These are phyloP conservation scores for Parachaetomium inaequale DNA, from an alignment of 495 filamentous ascomycete genomes.

Conservation along the genomic window DNA sequence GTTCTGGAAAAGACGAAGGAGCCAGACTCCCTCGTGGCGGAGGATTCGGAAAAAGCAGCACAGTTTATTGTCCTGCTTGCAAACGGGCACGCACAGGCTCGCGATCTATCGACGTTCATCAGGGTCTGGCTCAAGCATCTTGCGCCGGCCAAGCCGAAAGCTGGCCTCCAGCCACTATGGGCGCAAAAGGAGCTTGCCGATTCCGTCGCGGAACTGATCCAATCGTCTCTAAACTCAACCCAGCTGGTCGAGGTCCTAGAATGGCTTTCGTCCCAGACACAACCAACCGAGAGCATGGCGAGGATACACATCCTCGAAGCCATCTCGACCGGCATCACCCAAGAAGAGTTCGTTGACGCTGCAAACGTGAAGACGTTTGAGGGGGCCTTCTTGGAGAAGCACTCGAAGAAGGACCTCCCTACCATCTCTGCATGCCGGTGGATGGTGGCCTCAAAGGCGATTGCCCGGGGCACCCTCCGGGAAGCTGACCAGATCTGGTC, in stretches of 20 bases:
- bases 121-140: conserved; percentile 63
- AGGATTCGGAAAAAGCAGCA: conserved; percentile 20
- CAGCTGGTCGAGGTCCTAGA: conserved; percentile 49
- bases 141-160: conserved; percentile 39
- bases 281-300: conserved; percentile 24
- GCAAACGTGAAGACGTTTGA: conserved; percentile 34
- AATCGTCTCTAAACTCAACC: conserved; percentile 41
- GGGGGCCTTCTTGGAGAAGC: conserved; percentile 14
- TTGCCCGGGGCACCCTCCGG: conserved; percentile 34
- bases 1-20: conserved; percentile 33
- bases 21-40: neutral
- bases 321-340: conserved; percentile 43
- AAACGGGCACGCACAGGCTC: conserved; percentile 58
- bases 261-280: conserved; percentile 33
- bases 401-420: conserved; percentile 23
- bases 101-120: conserved; percentile 65
- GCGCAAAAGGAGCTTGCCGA: conserved; percentile 57
- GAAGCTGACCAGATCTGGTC: conserved; percentile 36
- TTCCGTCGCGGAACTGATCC: conserved; percentile 40
- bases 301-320: conserved; percentile 46
- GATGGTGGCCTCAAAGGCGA: conserved; percentile 36
- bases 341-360: conserved; percentile 42
- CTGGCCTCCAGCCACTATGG: conserved; percentile 51
- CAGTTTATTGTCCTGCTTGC: conserved; percentile 57
- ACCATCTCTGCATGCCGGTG: conserved; percentile 35